Evolutionary conservation across 2,329 filamentous ascomycete species (phyloP), one percentile per base, ranked within the genome.

Genomic region (Sporothrix inflata): DNA sequence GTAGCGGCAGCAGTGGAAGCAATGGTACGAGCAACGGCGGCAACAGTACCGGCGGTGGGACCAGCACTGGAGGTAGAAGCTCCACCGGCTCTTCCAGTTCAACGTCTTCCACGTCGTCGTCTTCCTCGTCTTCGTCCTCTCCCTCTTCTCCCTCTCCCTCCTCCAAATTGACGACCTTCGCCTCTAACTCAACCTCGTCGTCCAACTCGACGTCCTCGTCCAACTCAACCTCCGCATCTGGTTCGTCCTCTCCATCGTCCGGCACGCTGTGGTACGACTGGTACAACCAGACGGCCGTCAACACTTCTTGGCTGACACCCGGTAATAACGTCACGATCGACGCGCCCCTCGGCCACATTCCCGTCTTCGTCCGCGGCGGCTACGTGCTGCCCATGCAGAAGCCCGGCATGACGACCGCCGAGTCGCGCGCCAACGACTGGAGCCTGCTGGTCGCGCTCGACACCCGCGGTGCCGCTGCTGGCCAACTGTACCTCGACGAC

Each of bases 401-500:
- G 78, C 87, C 91, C 0, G 89, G 86, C 0, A 82, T 91, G 80
- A 94, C 91, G 1, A 94, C 91, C 0, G 80, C 83, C 0, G 88
- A 88, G 47, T 87, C 85, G 24, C 85, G 91, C 47, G 83, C 84
- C 66, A 92, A 88, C 65, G 86, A 89, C 0, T 94, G 91, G 90
- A 87, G 87, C 8, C 75, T 94, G 53, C 82, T 94, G 11, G 87
- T 88, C 0, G 90, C 91, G 2, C 84, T 92, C 0, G 84, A 86
- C 74, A 76, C 78, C 1, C 77, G 85, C 19, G 88, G 89, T 0
- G 79, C 80, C 1, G 91, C 92, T 0, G 81, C 77, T 1, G 92
- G 92, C 0, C 79, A 82, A 21, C 79, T 94, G 40, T 94, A 94
- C 77, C 78, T 94, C 8, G 92, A 94, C 76, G 92, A 95, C 76